These are phyloP conservation scores for Fagopyrum tataricum DNA, from an alignment of 148 eudicot genomes.

Conservation along the genomic window DNA sequence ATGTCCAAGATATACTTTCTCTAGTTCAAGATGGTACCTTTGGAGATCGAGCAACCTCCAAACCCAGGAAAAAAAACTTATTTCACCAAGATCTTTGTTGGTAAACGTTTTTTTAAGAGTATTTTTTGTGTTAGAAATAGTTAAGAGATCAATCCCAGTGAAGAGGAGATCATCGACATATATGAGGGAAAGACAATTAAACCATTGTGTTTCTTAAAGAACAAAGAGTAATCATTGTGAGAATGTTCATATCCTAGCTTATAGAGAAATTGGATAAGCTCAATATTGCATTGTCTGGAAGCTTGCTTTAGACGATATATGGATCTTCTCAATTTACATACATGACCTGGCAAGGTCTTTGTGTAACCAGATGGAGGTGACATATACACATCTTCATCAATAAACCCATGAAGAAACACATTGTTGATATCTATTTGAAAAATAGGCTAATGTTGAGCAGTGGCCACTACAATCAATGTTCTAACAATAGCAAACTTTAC, in stretches of 20 bases:
- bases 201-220: background rate
- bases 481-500: too few relatives aligned
- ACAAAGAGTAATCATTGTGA: background rate
- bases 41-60: background rate
- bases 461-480: too few relatives aligned
- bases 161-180: background rate
- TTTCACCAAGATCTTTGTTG: background rate
- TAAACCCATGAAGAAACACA: too few relatives aligned
- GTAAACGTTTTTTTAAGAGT: background rate
- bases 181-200: background rate
- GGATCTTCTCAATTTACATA: too few relatives aligned
- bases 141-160: background rate
- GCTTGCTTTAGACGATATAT: too few relatives aligned
- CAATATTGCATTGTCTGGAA: too few relatives aligned
- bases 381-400: too few relatives aligned
- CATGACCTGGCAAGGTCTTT: too few relatives aligned
- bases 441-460: too few relatives aligned
- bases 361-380: too few relatives aligned
- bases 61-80: background rate
- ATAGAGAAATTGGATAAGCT: too few relatives aligned
- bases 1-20: background rate
- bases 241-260: background rate
- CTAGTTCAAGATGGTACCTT: background rate
- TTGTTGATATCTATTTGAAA: too few relatives aligned
- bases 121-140: background rate